Evolutionary conservation across 75 land plant species (phyloP), one percentile per base, ranked within the genome.

Genomic region (Selaginella moellendorffii): DNA sequence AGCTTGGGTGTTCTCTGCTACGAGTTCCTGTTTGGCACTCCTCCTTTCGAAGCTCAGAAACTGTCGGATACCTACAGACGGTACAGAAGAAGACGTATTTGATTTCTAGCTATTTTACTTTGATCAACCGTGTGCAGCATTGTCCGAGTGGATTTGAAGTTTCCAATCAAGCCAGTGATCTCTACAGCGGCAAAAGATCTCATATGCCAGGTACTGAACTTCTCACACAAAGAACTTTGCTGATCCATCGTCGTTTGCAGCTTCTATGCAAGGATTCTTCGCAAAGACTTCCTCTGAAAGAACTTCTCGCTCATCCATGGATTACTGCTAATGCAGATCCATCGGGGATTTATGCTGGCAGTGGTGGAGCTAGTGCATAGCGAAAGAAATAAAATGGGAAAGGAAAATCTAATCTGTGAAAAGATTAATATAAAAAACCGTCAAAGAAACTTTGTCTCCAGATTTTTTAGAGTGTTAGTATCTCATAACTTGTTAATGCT

Each of bases 1-100:
- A 90, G 97, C 62, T 77, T 90, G 60, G 97, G 97, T 14, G 76
- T 90, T 5, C 53, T 90, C 21, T 86, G 92, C 72, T 90, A 79
- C 66, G 97, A 90, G 65, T 90, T 90, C 54, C 80, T 90, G 1
- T 90, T 84, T 74, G 97, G 97, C 25, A 72, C 74, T 28, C 97
- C 97, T 46, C 97, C 97, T 1, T 90, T 90, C 78, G 97, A 90
- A 76, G 91, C 87, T n/a, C 76, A 80, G 58, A 91, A 90, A 61
- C 97, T 86, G 63, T 86, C 91, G 10, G 97, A 86, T 31, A 90
- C 97, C 17, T 86, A 90, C 68, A 72, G 77, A 66, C 81, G 97
- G 97, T 82, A 65, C 0, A 2, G n/a, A 30, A 30, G 23, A 1
- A 61, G 2, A 2, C 8, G n/a, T n/a, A n/a, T n/a, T n/a, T n/a